A percentile compares a stretch with the other conserved stretches of the same genome.
Evolutionary conservation across 179 eudicot genomes (phyloP).

Genomic region (Nepenthes alata): DNA sequence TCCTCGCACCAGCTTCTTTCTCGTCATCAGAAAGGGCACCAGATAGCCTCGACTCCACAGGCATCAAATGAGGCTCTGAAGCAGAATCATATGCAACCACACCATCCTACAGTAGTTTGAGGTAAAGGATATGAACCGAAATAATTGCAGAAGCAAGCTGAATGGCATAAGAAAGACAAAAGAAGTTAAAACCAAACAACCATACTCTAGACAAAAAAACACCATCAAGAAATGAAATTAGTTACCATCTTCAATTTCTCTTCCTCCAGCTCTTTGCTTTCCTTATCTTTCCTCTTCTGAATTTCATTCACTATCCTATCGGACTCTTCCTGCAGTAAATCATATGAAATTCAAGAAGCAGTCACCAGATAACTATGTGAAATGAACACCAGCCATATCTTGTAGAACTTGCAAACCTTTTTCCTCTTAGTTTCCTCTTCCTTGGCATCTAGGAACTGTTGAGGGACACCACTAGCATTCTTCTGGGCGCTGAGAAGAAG

Average conservation of each 20-base stretch:
- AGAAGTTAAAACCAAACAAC: constrained; percentile 45
- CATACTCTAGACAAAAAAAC: constrained; percentile 19
- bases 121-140: constrained; percentile 99
- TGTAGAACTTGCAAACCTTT: constrained; percentile 33
- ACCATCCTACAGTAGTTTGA: constrained; percentile 98
- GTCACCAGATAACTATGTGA: constrained; percentile 1
- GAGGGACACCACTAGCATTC: constrained; percentile 94
- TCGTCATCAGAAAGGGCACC: constrained; percentile 33
- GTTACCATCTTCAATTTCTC: constrained; percentile 61
- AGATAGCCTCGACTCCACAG: constrained; percentile 23
- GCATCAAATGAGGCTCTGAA: constrained; percentile 34
- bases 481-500: constrained; percentile 94
- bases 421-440: constrained; percentile 90
- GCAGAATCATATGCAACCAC: constrained; percentile 31
- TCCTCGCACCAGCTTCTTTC: constrained; percentile 38
- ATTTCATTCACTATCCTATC: constrained; percentile 71
- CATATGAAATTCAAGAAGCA: background rate
- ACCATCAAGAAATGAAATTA: constrained; percentile 35
- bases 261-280: constrained; percentile 38
- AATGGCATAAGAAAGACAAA: constrained; percentile 61
- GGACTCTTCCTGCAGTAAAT: constrained; percentile 35
- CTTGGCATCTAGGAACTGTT: constrained; percentile 93
- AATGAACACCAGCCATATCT: background rate
- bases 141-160: constrained; percentile 99
- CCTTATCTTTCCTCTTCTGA: constrained; percentile 73